Evolutionary conservation across 371 early-diverging fungal genomes (phyloP), one percentile per base, ranked within the genome.

Genomic region (Apophysomyces elegans): DNA sequence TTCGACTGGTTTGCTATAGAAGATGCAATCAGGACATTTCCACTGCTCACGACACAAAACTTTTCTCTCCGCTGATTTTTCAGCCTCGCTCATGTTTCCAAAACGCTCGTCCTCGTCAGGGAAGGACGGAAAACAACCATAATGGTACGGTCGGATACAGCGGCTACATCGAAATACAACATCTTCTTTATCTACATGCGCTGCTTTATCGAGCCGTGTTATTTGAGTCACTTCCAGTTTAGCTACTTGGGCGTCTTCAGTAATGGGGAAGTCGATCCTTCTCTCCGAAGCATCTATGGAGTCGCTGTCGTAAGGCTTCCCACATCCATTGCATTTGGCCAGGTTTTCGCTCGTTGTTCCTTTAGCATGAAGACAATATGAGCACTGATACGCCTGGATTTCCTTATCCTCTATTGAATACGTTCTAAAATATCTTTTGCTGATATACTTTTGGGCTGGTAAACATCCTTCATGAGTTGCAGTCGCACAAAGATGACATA

Each of bases 401-500:
- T 12, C n/a, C 46, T 62, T 32, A 12, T 35, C 45, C 14, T 62
- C 46, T 6, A 50, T 32, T 11, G 21, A n/a, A 6, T 47, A 35
- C 16, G 66, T 45, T 35, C 61, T 18, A 46, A 60, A 21, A 50
- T 41, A 50, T 36, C 21, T 56, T 32, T 47, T 54, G 56, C 61
- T 32, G 38, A 63, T 35, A 56, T 6, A 4, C 18, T 61, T 43
- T 36, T 38, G 32, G 56, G 64, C 1, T 21, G 65, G 57, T 7
- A 83, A 41, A 61, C 85, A 84, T 8, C 56, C 66, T 14, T 80
- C 75, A 58, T 84, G 85, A 26, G 68, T 73, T 4, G 73, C 67
- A 0, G 70, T 59, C 7, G 85, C 76, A 36, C 85, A 84, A 12
- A 70, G 70, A 4, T 79, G 68, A 46, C 85, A 84, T 1, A 84